These are phyloP conservation scores for Fusarium verrucosum DNA, from an alignment of 2,329 filamentous ascomycete genomes.

Conservation along the genomic window DNA sequence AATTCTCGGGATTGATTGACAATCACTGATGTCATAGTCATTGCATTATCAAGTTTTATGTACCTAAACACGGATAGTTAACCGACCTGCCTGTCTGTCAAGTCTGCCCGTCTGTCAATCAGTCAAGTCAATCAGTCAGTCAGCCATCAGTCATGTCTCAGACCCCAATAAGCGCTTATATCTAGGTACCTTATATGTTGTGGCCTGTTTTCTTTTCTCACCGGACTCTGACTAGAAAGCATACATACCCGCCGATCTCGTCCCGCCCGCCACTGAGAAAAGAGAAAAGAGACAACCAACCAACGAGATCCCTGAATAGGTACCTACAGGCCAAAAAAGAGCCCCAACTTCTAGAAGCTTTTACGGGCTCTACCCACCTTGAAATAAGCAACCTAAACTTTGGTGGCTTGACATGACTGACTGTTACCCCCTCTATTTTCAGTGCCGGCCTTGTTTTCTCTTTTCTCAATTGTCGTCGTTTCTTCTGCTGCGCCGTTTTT, in stretches of 20 bases:
- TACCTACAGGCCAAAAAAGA: no score
- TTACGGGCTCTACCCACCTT: neutral
- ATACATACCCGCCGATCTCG: neutral
- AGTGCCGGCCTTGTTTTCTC: slow-evolving; percentile 30
- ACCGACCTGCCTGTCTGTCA: no score
- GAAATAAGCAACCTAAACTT: neutral
- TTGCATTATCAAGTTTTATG: no score
- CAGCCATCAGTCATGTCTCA: no score
- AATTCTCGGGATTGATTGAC: slow-evolving; percentile 20
- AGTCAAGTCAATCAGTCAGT: no score
- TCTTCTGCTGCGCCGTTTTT: slow-evolving; percentile 5
- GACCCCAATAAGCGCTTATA: neutral
- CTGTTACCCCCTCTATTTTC: neutral
- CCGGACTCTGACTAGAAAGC: neutral
- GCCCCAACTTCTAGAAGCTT: slow-evolving; percentile 19
- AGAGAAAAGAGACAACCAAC: slow-evolving; percentile 39
- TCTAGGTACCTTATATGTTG: neutral
- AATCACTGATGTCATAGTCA: slow-evolving; percentile 8
- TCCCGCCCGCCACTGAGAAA: slow-evolving; percentile 13
- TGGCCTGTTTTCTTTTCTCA: neutral
- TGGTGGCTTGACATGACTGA: neutral
- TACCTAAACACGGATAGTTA: no score
- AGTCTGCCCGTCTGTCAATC: no score
- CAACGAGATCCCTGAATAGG: neutral
- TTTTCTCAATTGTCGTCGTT: slow-evolving; percentile 14